These are phyloP conservation scores for Clitopilus passeckerianus DNA, from an alignment of 768 basidiomycete genomes.

Conservation along the genomic window DNA sequence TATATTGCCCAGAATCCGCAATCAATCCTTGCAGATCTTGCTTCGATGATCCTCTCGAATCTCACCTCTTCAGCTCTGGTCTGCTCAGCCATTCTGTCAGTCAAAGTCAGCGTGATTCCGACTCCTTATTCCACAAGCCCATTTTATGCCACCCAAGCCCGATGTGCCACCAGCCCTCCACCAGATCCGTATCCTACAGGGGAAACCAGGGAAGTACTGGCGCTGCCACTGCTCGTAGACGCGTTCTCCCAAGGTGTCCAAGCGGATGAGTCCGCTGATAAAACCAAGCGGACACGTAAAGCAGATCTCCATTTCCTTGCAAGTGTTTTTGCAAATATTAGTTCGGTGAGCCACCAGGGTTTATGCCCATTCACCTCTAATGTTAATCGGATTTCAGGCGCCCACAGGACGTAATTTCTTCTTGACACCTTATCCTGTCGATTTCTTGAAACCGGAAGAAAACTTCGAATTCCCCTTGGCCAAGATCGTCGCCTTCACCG, in stretches of 20 bases:
- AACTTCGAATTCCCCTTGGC: slow-evolving; percentile 74
- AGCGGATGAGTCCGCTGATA: slow-evolving; percentile 42
- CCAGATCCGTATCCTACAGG: slow-evolving; percentile 68
- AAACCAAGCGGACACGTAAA: slow-evolving; percentile 53
- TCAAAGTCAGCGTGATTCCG: slow-evolving; percentile 62
- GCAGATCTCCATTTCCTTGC: slow-evolving; percentile 88
- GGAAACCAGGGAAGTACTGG: slow-evolving; percentile 48
- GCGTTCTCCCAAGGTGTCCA: slow-evolving; percentile 78
- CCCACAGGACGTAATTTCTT: slow-evolving; percentile 79
- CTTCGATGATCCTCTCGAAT: slow-evolving; percentile 97
- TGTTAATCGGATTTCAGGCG: slow-evolving; percentile 36
- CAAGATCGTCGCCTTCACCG: slow-evolving; percentile 83
- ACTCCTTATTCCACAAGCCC: slow-evolving; percentile 42
- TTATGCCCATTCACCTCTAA: background rate
- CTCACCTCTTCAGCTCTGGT: slow-evolving; percentile 71
- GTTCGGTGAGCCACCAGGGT: slow-evolving; percentile 47
- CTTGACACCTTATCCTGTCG: slow-evolving; percentile 56
- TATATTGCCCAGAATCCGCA: slow-evolving; percentile 67
- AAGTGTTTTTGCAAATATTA: slow-evolving; percentile 91
- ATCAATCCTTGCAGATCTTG: slow-evolving; percentile 87
- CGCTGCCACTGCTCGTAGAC: slow-evolving; percentile 81
- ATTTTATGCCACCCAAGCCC: slow-evolving; percentile 72
- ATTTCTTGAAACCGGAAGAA: slow-evolving; percentile 37
- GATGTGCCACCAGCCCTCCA: slow-evolving; percentile 72
- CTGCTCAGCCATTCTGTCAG: slow-evolving; percentile 55